Base-by-base conservation (phyloP, 2,329 filamentous ascomycete species). In the Dryadomyces sulphureus region DNA sequence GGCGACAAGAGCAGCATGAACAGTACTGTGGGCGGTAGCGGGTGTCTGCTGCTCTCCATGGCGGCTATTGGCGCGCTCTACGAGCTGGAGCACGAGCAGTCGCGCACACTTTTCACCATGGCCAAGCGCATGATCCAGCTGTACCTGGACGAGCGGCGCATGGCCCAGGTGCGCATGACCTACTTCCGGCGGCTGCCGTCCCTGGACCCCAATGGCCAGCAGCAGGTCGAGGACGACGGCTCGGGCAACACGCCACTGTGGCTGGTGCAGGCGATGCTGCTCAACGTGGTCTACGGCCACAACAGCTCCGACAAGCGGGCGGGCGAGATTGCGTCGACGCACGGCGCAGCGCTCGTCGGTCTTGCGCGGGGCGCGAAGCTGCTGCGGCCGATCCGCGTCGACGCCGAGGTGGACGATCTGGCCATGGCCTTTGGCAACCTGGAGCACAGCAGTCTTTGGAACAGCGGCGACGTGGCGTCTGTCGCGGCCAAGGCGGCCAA, bases 271-370 rank as follows among this genome's bases (percentile, higher is more conserved):
- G 87, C 90, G 0, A 96, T 96, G 90, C 69, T 96, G 8, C 72
- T 98, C 43, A 96, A 94, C 59, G 85, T 96, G 34, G 84, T 95
- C 16, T 96, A 94, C 59, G 90, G 90, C 14, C 86, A 95, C 61
- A 93, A 94, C 54, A 94, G 88, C 59, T 87, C 85, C 34, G 90
- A 96, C 60, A 90, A 93, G 65, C 81, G 79, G 45, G 84, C 87
- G 20, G 87, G 85, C 49, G 88, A 95, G 59, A 93, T 94, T 56
- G 90, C 90, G 1, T 89, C 83, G 52, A 94, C 85, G 1, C 90
- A 96, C 59, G 93, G 86, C 59, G 85, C 88, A 7, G 86, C 89
- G 19, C 68, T 98, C 38, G 87, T 95, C 45, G 94, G 87, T 59
- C 75, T 98, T 44, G 88, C 90, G 4, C 82, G 89, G 57, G 86